Base-by-base conservation (phyloP, 768 basidiomycete species). In the Lentinus brumalis region DNA sequence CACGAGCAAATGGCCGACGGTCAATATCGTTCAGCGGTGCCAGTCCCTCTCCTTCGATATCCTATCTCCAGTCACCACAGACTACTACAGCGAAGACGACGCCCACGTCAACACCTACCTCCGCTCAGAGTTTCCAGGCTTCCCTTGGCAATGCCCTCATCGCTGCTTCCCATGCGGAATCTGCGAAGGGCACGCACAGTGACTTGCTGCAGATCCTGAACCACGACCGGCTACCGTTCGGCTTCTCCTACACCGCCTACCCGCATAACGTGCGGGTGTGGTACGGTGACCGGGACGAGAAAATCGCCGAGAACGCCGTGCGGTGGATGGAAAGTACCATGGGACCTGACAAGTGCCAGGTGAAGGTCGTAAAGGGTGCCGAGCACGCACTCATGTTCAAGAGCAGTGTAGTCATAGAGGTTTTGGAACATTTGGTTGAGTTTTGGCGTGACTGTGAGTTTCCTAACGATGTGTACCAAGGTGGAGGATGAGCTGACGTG, bases 331-430 rank as follows among this genome's bases (percentile, higher is more conserved):
- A 95, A 74, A 85, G 83, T 63, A 85, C 83, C 39, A 92, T 95
- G 90, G 83, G 86, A 18, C 81, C 82, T 46, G 86, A 87, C 42
- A 78, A 81, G 58, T 96, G 94, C 71, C 78, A 80, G 46, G 86
- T 99, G 40, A 85, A 87, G 68, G 87, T 97, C 44, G 86, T 96
- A 55, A 86, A 84, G 67, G 92, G 92, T 40, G 96, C 92, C 18
- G 94, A 94, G 66, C 96, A 99, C 74, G 88, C 87, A 52, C 79
- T 99, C 56, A 94, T 99, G 92, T 97, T 94, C 75, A 89, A 88
- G 71, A 91, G 89, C 71, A 82, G 83, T 58, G 91, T 94, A 35
- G 91, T 95, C 54, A 85, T 95, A 30, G 93, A 95, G 64, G 90
- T 91, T 38, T 75, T 95, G 46, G 93, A 95, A 73, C 80, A 81